Evolutionary conservation across 768 basidiomycete genomes (phyloP), one percentile per base, ranked within the genome.

Genomic region (Dacryopinax spathularia): DNA sequence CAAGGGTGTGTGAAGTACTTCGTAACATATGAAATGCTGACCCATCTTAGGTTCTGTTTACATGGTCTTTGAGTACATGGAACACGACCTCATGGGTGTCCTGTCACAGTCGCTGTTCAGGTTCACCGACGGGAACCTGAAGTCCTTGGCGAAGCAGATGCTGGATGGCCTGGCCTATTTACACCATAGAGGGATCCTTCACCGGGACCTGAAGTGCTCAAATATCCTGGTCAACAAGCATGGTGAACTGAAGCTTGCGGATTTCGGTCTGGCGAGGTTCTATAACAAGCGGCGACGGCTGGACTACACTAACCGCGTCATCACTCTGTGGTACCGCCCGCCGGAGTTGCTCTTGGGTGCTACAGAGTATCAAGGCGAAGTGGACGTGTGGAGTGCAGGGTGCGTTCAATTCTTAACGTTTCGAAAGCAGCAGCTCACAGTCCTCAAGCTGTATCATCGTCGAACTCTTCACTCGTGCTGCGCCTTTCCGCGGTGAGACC

Each of bases 311-410:
- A 99, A 99, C 73, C 83, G 96, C 33, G 96, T 99, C 60, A 98
- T 99, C 68, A 99, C 96, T 0, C 81, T 96, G 60, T 98, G 96
- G 96, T 99, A 99, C 74, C 82, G 96, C 63, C 90, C 93, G 3
- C 96, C 95, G 10, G 96, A 99, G 71, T 79, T 99, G 22, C 76
- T 99, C 37, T 86, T 97, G 69, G 96, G 96, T 31, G 90, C 93
- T 33, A 99, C 96, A 0, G 84, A 92, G 13, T 99, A 99, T 75
- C 94, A 92, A 1, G 87, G 93, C 4, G 94, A 95, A 71, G 95
- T 99, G 25, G 96, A 99, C 70, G 96, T 98, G 87, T 99, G 96
- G 96, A 95, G 92, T 73, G 96, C 96, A 39, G 96, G 96, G 92
- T 95, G 75, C 68, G 81, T 75, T 33, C 37, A 13, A 34, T 34